Base-by-base conservation (phyloP, 1,284 basidiomycete genomes). In the Rhodotorula sp. region DNA sequence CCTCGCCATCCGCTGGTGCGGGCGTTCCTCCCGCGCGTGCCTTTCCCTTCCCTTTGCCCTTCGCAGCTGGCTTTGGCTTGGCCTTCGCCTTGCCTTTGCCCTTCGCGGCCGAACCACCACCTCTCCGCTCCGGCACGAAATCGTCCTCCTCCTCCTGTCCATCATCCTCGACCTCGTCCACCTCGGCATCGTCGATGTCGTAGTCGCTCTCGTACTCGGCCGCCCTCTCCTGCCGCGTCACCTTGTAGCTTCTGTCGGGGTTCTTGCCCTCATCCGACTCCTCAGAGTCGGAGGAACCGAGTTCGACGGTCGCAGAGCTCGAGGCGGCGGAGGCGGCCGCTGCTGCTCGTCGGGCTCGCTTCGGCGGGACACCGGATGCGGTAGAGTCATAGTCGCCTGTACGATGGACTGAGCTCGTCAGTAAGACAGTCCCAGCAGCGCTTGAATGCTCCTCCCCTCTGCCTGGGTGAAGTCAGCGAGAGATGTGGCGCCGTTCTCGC, bases 231-330 rank as follows among this genome's bases (percentile, higher is more conserved):
- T 55, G 54, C 5, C 64, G 54, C 26, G 55, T 31, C 4, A 58
- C 26, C 31, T 46, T 50, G 63, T 64, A 69, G 28, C 55, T 57
- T 28, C 47, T 54, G 50, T 53, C 63, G 11, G 44, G 59, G 28
- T 60, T 61, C 26, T 28, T 53, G 60, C 60, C 68, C 28, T 61
- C 59, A 47, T 67, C 59, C 46, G 67, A 69, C 26, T 67, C 62
- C 50, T 67, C 67, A 28, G 70, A 71, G 48, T 59, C 67, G 52
- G 65, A 68, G 9, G 62, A 65, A 22, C 37, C 57, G 30, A 26
- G 24, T 44, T 64, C 65, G 54, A 56, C 31, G 48, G 47, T 58
- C 50, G 47, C 58, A 54, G 28, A 24, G 37, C 53, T 52, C 46
- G 52, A 51, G 26, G 44, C 51, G 7, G 59, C 57, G 10, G 62